Evolutionary conservation across 306 rosid species (phyloP).

Genomic region (Corylus avellana): DNA sequence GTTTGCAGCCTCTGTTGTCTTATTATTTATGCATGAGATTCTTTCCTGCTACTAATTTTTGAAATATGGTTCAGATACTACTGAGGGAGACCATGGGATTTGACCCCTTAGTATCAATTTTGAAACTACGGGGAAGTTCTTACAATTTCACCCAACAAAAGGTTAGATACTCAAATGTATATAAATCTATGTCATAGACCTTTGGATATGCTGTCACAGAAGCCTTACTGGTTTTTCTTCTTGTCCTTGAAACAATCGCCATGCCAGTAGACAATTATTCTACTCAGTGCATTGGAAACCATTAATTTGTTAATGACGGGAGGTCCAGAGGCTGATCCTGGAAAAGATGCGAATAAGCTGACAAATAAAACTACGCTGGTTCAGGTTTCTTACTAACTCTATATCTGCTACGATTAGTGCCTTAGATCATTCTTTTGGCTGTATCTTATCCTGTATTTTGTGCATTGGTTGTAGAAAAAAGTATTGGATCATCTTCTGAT

Average conservation of each 20-base stretch:
- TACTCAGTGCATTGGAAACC: slow-evolving; percentile 84
- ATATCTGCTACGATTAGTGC: slow-evolving; percentile 20
- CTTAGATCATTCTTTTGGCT: slow-evolving; percentile 26
- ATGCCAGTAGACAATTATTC: slow-evolving; percentile 97
- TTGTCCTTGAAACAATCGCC: slow-evolving; percentile 43
- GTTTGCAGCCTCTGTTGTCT: slow-evolving; percentile 44
- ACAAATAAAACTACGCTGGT: slow-evolving; percentile 71
- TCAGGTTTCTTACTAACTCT: slow-evolving; percentile 60
- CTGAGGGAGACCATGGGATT: slow-evolving; percentile 86
- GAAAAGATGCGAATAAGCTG: slow-evolving; percentile 73
- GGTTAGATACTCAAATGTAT: slow-evolving; percentile 62
- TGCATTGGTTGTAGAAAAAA: slow-evolving; percentile 63
- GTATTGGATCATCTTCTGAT: slow-evolving; percentile 74
- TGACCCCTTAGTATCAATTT: slow-evolving; percentile 75
- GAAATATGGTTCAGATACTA: slow-evolving; percentile 57
- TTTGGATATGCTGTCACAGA: slow-evolving; percentile 24
- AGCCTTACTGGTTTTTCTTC: slow-evolving; percentile 49
- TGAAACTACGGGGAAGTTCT: slow-evolving; percentile 72
- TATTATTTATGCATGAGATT: slow-evolving; percentile 12
- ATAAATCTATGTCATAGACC: slow-evolving; percentile 20
- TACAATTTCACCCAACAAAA: slow-evolving; percentile 88
- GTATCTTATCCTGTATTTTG: slow-evolving; percentile 33
- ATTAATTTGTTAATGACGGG: slow-evolving; percentile 70
- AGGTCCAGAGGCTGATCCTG: slow-evolving; percentile 71
- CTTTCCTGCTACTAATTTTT: slow-evolving; percentile 23